phyloP scores from a whole-genome alignment of 352 stramenopile genomes.

The Pythium aristosporum region DNA sequence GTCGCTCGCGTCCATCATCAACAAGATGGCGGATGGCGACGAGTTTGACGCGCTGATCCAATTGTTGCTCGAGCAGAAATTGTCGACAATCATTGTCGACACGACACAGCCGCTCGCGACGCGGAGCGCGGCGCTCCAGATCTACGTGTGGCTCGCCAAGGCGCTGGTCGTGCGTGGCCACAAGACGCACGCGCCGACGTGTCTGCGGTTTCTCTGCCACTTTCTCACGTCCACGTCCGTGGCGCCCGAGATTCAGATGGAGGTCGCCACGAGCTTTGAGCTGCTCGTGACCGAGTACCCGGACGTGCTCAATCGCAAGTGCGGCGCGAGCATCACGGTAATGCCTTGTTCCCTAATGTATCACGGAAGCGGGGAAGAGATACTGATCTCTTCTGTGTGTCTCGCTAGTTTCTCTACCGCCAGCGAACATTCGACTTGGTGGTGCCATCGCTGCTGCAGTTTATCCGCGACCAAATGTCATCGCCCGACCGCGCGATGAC shows the following conservation, averaged over 20 bases:
- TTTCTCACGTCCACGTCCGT: constrained; percentile 42
- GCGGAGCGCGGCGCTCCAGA: constrained; percentile 68
- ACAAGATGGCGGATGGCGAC: constrained; percentile 83
- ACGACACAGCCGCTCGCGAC: constrained; percentile 36
- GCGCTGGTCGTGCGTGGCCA: constrained; percentile 78
- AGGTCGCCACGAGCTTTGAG: constrained; percentile 81
- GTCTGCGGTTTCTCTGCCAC: constrained; percentile 66
- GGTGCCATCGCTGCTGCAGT: constrained; percentile 67
- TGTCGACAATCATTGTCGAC: constrained; percentile 56
- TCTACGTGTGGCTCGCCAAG: constrained; percentile 86
- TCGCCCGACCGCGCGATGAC: constrained; percentile 25
- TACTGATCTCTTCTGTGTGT: neutral
- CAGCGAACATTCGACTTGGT: constrained; percentile 82
- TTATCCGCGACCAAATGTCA: constrained; percentile 41
- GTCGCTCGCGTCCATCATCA: constrained; percentile 81
- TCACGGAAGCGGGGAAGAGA: neutral
- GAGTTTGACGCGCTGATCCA: constrained; percentile 78
- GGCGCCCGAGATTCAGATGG: constrained; percentile 51
- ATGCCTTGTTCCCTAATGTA: neutral
- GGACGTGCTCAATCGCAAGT: constrained; percentile 85
- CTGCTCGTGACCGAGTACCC: constrained; percentile 75
- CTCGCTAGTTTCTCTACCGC: constrained; percentile 67
- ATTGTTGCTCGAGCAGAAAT: constrained; percentile 63
- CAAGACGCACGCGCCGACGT: constrained; percentile 61
- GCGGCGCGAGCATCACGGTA: constrained; percentile 79